Conservation (phyloP, 192 early-diverging fungal species). For the Gigaspora rosea region DNA sequence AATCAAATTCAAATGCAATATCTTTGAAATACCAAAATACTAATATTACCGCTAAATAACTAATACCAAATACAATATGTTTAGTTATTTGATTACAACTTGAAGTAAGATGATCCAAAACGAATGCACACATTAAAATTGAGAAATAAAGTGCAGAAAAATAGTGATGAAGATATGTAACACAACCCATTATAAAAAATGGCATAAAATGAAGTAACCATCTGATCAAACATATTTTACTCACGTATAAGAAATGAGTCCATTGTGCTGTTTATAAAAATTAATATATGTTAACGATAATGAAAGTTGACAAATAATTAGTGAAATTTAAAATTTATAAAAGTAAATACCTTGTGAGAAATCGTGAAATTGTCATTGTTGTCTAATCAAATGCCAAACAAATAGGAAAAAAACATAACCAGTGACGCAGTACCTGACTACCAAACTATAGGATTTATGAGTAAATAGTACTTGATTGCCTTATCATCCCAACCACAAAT, state of each 20-base stretch:
- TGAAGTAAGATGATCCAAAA: slow-evolving; percentile 71
- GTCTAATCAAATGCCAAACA: slow-evolving; percentile 62
- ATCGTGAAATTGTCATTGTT: slow-evolving; percentile 64
- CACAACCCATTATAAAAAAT: slow-evolving; percentile 96
- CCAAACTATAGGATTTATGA: slow-evolving; percentile 95
- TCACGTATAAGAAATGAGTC: slow-evolving; percentile 73
- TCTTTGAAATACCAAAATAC: slow-evolving; percentile 80
- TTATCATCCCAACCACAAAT: slow-evolving; percentile 93
- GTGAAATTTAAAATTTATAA: not conserved
- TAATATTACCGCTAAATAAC: slow-evolving; percentile 45
- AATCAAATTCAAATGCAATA: slow-evolving; percentile 80
- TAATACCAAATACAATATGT: slow-evolving; percentile 44
- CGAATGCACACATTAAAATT: slow-evolving; percentile 73
- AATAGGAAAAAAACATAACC: slow-evolving; percentile 48
- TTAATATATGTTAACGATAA: slow-evolving; percentile 11
- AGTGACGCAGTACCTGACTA: slow-evolving; percentile 68
- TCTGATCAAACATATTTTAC: slow-evolving; percentile 75
- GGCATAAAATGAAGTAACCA: slow-evolving; percentile 95
- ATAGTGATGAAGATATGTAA: slow-evolving; percentile 96
- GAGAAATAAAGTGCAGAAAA: slow-evolving; percentile 96
- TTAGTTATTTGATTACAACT: slow-evolving; percentile 24
- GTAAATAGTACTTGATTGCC: slow-evolving; percentile 84
- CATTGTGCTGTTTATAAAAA: slow-evolving; percentile 45
- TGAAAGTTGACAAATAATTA: not conserved
- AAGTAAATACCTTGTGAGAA: slow-evolving; percentile 29